A percentile compares a stretch with the other conserved stretches of the same genome.
Evolutionary conservation across 495 filamentous ascomycete genomes (phyloP).

Genomic region (Chaetomium tenue): DNA sequence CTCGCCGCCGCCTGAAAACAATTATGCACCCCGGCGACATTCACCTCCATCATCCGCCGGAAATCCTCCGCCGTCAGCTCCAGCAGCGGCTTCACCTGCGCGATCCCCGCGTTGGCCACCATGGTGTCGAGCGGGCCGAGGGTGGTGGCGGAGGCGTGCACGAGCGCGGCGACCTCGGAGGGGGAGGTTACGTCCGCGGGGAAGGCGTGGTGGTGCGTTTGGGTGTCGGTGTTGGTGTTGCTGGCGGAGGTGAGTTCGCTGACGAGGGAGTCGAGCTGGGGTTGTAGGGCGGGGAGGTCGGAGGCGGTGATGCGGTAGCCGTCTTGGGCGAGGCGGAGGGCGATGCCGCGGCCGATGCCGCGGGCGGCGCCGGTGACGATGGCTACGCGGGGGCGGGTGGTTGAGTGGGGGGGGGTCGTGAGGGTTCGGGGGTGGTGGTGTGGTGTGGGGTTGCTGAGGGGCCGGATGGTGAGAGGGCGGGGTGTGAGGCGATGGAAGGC

Average conservation of each 20-base stretch:
- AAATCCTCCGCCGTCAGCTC: constrained; percentile 54
- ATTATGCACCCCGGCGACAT: constrained; percentile 58
- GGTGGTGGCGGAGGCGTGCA: constrained; percentile 44
- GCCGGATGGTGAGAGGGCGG: too few species aligned
- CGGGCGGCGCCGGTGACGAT: constrained; percentile 59
- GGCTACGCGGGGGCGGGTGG: constrained; percentile 28
- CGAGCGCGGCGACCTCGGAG: constrained; percentile 48
- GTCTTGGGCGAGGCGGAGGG: constrained; percentile 56
- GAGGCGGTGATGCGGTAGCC: constrained; percentile 62
- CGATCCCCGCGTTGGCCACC: constrained; percentile 62
- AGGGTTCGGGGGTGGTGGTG: neutral
- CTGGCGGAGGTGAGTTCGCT: constrained; percentile 49
- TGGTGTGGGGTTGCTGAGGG: neutral
- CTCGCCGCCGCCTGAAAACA: constrained; percentile 54
- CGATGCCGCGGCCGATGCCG: constrained; percentile 62
- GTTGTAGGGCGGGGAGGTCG: constrained; percentile 50
- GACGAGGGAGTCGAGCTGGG: constrained; percentile 49
- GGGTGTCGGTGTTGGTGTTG: constrained; percentile 19
- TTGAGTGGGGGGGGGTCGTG: neutral
- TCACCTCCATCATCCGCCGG: constrained; percentile 51
- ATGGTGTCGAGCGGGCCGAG: constrained; percentile 59
- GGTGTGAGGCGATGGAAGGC: neutral
- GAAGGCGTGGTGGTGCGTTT: constrained; percentile 30
- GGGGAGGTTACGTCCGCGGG: constrained; percentile 57
- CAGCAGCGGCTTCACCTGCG: constrained; percentile 52